Base-by-base conservation (phyloP, 2,329 filamentous ascomycete species). In the Scedosporium minutisporum region DNA sequence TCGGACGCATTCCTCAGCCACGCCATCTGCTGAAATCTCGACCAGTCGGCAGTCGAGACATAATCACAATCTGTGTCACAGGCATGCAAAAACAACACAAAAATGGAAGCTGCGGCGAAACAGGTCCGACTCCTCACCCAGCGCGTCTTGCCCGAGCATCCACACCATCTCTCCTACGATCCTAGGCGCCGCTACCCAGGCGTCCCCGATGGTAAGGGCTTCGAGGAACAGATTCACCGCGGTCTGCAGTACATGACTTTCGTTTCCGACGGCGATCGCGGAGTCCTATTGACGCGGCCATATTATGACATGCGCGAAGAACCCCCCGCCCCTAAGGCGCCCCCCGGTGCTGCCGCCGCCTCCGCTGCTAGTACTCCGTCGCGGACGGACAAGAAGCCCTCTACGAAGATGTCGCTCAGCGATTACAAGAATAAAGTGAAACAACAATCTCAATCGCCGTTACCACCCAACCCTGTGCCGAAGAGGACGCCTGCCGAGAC, bases 31-130 rank as follows among this genome's bases (percentile, higher is more conserved):
- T 60, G 25, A 51, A 55, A 57, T 14, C 16, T 33, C 16, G 16
- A 58, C 27, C n/a, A 38, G 16, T 21, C 16, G 23, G 25, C 38
- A 33, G 25, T 58, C 23, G 41, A 58, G 38, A 58, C 21, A 58
- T 44, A 27, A 12, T 25, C 25, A 33, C 60, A 25, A 23, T 29
- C 41, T 48, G 61, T 62, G 23, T 38, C 57, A 60, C 61, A 61
- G 62, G 51, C 63, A 58, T 65, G 62, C 58, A 51, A 62, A 48
- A 38, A 60, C 48, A 57, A 57, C 48, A 44, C 60, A 61, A 65
- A 62, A 51, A 85, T 85, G 82, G 82, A 84, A 78, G 80, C 77
- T 77, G 80, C 80, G 77, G 79, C 78, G 72, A 82, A 82, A 75
- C 79, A 76, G 75, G 78, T 82, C 73, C 74, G 82, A 72, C 76